Percentiles rank a stretch among this genome's conserved stretches.
phyloP scores from a whole-genome alignment of 169 alveolate species.

The Eimeria necatrix region DNA sequence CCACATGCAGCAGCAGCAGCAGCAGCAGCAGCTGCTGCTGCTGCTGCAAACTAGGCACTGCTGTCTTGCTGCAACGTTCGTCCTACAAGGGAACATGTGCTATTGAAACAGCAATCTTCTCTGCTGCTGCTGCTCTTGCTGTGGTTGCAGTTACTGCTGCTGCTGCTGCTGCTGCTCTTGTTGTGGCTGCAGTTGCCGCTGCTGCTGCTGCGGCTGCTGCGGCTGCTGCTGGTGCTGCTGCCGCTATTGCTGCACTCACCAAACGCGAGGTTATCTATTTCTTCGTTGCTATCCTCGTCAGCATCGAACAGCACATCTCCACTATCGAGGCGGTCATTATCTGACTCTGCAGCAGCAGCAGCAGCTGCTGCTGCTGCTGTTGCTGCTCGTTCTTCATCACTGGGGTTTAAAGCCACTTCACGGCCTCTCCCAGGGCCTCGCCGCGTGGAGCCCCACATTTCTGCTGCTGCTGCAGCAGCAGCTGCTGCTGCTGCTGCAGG shows the following conservation, averaged over 20 bases:
- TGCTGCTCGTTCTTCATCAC: constrained; percentile 32
- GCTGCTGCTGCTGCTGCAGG: constrained; percentile 30
- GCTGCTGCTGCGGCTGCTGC: constrained; percentile 17
- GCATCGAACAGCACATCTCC: constrained; percentile 58
- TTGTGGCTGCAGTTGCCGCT: background rate
- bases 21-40: no score
- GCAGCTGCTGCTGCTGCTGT: constrained; percentile 46
- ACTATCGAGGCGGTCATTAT: constrained; percentile 9
- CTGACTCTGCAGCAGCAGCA: background rate
- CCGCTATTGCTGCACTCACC: constrained; percentile 34
- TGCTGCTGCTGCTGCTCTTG: background rate
- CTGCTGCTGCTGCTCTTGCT: constrained; percentile 8
- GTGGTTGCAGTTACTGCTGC: background rate
- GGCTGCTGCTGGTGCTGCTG: constrained; percentile 35
- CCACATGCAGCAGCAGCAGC: background rate
- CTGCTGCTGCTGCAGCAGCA: constrained; percentile 18
- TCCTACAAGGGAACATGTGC: no score
- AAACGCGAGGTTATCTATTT: background rate
- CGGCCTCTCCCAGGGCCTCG: background rate
- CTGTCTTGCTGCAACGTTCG: no score
- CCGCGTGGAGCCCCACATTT: constrained; percentile 22
- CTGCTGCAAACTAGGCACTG: no score
- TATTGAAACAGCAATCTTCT: background rate
- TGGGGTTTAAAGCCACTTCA: background rate
- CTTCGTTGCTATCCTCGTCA: constrained; percentile 7